phyloP scores from a whole-genome alignment of 108 stramenopile species.

The Skeletonema marinoi region DNA sequence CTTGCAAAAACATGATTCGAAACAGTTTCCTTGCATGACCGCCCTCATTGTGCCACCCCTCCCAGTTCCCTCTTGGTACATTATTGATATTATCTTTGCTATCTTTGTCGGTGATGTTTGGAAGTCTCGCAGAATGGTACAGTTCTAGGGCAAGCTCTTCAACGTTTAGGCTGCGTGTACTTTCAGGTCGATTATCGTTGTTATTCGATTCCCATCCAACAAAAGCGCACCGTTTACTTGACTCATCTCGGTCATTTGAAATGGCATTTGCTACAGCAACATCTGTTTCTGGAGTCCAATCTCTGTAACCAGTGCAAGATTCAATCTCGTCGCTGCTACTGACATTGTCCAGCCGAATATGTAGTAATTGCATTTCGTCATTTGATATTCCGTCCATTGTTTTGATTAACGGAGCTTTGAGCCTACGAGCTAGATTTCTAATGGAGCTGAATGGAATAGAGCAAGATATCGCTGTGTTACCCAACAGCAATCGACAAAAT shows the following conservation, averaged over 20 bases:
- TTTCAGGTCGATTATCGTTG: slow-evolving; percentile 20
- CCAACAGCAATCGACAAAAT: slow-evolving; percentile 15
- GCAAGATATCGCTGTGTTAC: slow-evolving; percentile 17
- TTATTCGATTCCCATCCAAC: slow-evolving; percentile 70
- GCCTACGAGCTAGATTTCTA: slow-evolving; percentile 62
- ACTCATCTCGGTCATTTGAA: slow-evolving; percentile 23
- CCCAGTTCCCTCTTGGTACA: slow-evolving; percentile 53
- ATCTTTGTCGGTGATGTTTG: slow-evolving; percentile 21
- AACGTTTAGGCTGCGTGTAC: slow-evolving; percentile 67
- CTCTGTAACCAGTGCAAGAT: slow-evolving; percentile 45
- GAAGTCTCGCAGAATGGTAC: slow-evolving; percentile 69
- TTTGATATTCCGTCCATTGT: slow-evolving; percentile 35
- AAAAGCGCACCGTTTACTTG: slow-evolving; percentile 69
- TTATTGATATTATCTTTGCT: slow-evolving; percentile 3
- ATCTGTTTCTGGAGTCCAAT: slow-evolving; percentile 79
- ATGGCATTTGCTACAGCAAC: slow-evolving; percentile 71
- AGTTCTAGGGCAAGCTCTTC: slow-evolving; percentile 84
- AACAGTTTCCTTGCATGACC: slow-evolving; percentile 72
- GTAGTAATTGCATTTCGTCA: slow-evolving; percentile 54
- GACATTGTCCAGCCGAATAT: slow-evolving; percentile 53
- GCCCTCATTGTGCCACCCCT: slow-evolving; percentile 88
- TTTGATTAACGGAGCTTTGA: slow-evolving; percentile 60
- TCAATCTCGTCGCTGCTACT: slow-evolving; percentile 3
- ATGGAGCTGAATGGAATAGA: slow-evolving; percentile 72
- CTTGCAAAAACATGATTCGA: slow-evolving; percentile 65